Percentiles rank a stretch among this genome's conserved stretches.
phyloP scores from a whole-genome alignment of 345 rosid genomes.

The Citrus medica region DNA sequence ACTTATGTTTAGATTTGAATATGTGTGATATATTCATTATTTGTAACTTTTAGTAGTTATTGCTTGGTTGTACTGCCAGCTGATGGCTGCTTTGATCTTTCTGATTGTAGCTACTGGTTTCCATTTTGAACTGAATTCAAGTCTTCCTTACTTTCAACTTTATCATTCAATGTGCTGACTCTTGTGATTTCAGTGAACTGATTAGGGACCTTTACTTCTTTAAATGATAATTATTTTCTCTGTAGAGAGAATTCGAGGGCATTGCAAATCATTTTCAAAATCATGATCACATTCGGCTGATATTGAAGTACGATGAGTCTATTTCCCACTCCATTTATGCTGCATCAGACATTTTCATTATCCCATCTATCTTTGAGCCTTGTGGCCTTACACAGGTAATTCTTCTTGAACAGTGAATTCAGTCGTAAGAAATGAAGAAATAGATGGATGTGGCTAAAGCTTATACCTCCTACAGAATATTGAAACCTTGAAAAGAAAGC shows the following conservation, averaged over 20 bases:
- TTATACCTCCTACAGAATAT: background rate
- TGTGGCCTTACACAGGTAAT: conserved; percentile 98
- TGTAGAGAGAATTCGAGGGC: conserved; percentile 87
- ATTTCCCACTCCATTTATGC: conserved; percentile 85
- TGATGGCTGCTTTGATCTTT: background rate
- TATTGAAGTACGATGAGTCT: conserved; percentile 82
- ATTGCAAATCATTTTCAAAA: conserved; percentile 66
- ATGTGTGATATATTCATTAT: background rate
- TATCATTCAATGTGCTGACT: background rate
- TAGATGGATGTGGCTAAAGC: background rate
- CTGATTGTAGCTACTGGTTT: background rate
- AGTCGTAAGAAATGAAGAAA: background rate
- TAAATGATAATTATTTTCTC: background rate
- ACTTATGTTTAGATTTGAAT: background rate
- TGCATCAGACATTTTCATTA: conserved; percentile 87
- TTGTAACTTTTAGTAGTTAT: background rate
- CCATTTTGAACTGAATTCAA: background rate
- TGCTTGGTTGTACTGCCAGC: background rate
- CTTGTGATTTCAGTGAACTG: conserved; percentile 4
- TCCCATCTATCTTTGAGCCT: conserved; percentile 97
- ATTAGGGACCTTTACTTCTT: background rate
- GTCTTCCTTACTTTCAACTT: background rate
- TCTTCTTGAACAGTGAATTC: conserved; percentile 2
- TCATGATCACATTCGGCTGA: conserved; percentile 66
- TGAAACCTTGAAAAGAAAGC: conserved; percentile 4